Evolutionary conservation across 2,329 filamentous ascomycete species (phyloP).

Genomic region (Verticillium tricorpus): DNA sequence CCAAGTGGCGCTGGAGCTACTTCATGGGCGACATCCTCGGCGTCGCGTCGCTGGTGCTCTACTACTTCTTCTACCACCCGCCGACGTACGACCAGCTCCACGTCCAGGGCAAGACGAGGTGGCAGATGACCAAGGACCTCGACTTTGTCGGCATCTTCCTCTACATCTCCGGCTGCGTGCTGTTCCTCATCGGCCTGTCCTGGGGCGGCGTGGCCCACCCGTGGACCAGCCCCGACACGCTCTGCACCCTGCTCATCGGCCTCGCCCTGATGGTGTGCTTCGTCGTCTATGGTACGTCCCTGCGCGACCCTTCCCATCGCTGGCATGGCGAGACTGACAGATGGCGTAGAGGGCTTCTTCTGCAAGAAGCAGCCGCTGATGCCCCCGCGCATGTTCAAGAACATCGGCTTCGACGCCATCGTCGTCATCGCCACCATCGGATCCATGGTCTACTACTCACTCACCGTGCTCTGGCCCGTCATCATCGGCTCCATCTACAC

Average conservation of each 20-base stretch:
- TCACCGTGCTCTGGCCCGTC: slow-evolving; percentile 39
- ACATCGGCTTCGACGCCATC: slow-evolving; percentile 33
- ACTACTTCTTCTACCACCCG: slow-evolving; percentile 40
- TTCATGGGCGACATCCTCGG: slow-evolving; percentile 41
- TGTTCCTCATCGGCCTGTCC: slow-evolving; percentile 39
- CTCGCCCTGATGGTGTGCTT: slow-evolving; percentile 27
- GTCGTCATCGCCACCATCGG: slow-evolving; percentile 32
- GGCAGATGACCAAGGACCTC: slow-evolving; percentile 35
- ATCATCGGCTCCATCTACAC: slow-evolving; percentile 37
- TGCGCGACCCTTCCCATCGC: not conserved
- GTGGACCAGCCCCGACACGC: slow-evolving; percentile 34
- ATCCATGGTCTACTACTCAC: slow-evolving; percentile 39
- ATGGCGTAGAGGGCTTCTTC: slow-evolving; percentile 26
- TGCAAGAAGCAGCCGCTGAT: slow-evolving; percentile 33
- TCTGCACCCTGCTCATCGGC: slow-evolving; percentile 32
- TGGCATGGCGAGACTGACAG: slow-evolving; percentile 1
- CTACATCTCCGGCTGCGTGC: slow-evolving; percentile 32
- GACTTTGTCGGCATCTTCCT: slow-evolving; percentile 41
- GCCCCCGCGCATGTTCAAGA: slow-evolving; percentile 36
- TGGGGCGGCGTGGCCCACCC: slow-evolving; percentile 35
- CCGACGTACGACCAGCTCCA: slow-evolving; percentile 40
- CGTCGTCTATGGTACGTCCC: slow-evolving; percentile 26
- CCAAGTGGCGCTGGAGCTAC: slow-evolving; percentile 45
- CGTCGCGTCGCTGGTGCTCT: slow-evolving; percentile 32
- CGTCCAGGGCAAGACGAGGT: slow-evolving; percentile 26